Percentiles rank a stretch among this genome's conserved stretches.
These are phyloP conservation scores for Phylloporus scabripes DNA, from an alignment of 768 basidiomycete genomes.

Conservation along the genomic window DNA sequence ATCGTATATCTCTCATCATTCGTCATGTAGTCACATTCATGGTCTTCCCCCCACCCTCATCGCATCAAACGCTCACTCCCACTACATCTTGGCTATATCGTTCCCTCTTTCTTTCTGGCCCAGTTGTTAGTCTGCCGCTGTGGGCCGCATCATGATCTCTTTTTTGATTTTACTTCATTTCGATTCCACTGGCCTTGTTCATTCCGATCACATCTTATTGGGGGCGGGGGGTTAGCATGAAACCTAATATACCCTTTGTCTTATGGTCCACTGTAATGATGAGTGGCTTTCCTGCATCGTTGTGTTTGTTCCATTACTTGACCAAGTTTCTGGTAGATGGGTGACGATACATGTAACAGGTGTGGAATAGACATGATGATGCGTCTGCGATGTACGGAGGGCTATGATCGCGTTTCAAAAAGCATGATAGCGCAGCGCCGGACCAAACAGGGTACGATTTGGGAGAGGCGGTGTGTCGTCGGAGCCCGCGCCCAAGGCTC, in stretches of 20 bases:
- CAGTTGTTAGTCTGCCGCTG: not conserved
- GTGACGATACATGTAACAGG: not conserved
- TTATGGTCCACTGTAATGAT: constrained; percentile 20
- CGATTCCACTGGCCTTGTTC: not conserved
- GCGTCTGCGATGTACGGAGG: not conserved
- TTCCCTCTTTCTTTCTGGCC: not conserved
- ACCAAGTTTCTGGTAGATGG: constrained; percentile 1
- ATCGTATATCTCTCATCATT: constrained; percentile 23
- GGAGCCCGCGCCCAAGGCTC: not conserved
- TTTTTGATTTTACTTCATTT: constrained; percentile 1
- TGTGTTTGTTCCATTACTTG: not conserved
- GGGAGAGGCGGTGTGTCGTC: no score
- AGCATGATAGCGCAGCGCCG: not conserved
- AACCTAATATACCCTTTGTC: constrained; percentile 22
- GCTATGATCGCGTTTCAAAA: not conserved
- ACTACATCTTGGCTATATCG: constrained; percentile 21
- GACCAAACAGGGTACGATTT: no score
- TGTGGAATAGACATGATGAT: not conserved
- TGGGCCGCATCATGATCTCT: constrained; percentile 9
- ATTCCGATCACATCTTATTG: constrained; percentile 1
- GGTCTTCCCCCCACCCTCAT: constrained; percentile 10
- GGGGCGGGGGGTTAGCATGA: constrained; percentile 20
- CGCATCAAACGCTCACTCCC: constrained; percentile 22
- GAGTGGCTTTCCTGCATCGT: constrained; percentile 3
- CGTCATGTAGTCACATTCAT: constrained; percentile 23